Base-by-base conservation (phyloP, 2,329 filamentous ascomycete genomes). In the Colletotrichum melonis region DNA sequence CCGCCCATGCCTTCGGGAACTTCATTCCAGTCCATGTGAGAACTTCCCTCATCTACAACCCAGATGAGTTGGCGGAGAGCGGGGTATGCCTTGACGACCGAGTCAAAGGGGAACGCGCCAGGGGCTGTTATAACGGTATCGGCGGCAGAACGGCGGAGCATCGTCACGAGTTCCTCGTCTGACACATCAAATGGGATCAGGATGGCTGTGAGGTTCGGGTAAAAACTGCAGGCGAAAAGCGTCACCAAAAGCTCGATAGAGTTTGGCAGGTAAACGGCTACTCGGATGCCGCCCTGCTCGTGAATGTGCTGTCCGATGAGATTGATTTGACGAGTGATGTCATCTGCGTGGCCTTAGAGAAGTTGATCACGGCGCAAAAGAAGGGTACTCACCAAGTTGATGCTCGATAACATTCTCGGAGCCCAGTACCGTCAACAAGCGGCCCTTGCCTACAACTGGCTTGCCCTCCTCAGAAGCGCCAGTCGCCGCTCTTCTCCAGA, bases 1-100 rank as follows among this genome's bases (percentile, higher is more conserved):
- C 92, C 90, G 19, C 92, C 92, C 69, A 92, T 92, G 64, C 93
- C 93, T 79, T 93, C 90, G 12, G 95, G 95, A 2, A 95, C 90
- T 80, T 96, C 94, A 77, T 94, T 95, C 95, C 96, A 99, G 83
- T 98, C 95, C 88, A 99, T 93, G 80, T 98, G 96, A 77, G 91
- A 91, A 85, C 92, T 98, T 55, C 95, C 95, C 79, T 95, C 90
- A 78, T 98, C 96, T 5, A 97, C 95, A 14, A 98, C 95, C 94
- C 95, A 98, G 77, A 98, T 90, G 38, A 98, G 88, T 77, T 95
- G 91, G 74, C 92, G 92, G 58, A 99, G 88, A 49, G 89, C 88
- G 5, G 92, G 88, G 78, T 94, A 95, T 66, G 87, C 88, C 78
- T 92, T 90, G 65, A 91, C 88, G 14, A 97, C 89, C 49, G 89